Percentiles rank a stretch among this genome's conserved stretches.
These are phyloP conservation scores for Dactylonectria macrodidyma DNA, from an alignment of 2,329 filamentous ascomycete species.

Conservation along the genomic window DNA sequence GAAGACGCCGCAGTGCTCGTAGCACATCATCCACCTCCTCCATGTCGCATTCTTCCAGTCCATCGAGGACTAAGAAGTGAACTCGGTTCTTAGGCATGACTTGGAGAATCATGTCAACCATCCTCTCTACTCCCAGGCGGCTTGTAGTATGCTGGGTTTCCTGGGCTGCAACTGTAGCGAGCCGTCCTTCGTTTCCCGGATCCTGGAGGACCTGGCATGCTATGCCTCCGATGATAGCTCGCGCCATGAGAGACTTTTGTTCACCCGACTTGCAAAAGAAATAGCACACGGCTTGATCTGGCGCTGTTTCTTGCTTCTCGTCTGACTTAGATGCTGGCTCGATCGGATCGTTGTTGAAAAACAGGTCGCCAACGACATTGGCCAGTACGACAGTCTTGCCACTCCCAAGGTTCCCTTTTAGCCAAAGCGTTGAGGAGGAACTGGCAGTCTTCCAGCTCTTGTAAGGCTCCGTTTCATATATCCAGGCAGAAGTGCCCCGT, in stretches of 20 bases:
- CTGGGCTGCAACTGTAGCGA: too few species aligned
- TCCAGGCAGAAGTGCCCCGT: background rate
- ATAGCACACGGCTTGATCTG: background rate
- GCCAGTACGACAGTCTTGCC: slow-evolving; percentile 15
- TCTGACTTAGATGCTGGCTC: too few species aligned
- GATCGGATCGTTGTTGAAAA: background rate
- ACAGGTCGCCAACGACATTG: background rate
- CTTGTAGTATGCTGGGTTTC: background rate
- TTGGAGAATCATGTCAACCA: background rate
- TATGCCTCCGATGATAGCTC: background rate
- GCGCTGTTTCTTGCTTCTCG: too few species aligned
- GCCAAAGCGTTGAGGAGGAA: background rate
- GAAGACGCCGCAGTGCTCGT: background rate
- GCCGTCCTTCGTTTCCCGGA: background rate
- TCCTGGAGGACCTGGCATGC: background rate
- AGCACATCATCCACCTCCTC: background rate
- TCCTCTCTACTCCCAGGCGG: background rate
- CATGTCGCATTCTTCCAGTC: background rate
- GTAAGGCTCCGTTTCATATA: background rate
- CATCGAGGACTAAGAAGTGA: background rate
- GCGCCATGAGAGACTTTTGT: background rate
- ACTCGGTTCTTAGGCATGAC: background rate
- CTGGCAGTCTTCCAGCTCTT: background rate
- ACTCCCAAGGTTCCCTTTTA: slow-evolving; percentile 1
- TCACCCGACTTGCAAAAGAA: slow-evolving; percentile 1